Evolutionary conservation across 805 yeast genomes (phyloP).

Genomic region (Candida xyloterini): DNA sequence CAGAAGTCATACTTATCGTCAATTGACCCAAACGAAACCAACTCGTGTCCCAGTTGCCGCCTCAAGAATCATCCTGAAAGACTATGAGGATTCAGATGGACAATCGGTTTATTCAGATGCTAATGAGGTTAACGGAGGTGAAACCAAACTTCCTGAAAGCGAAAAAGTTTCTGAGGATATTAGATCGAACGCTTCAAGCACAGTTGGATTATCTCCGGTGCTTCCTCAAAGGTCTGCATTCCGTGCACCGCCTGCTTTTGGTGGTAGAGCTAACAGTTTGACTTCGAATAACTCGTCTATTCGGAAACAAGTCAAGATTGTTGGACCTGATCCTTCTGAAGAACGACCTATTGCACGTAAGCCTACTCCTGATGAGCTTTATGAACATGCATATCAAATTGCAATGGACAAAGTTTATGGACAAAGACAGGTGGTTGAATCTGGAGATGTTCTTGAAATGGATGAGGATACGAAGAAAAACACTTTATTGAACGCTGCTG

Average conservation of each 20-base stretch:
- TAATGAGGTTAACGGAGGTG: slow-evolving; percentile 12
- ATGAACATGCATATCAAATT: slow-evolving; percentile 50
- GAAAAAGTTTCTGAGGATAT: slow-evolving; percentile 28
- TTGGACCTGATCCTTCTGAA: slow-evolving; percentile 8
- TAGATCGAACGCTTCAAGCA: slow-evolving; percentile 16
- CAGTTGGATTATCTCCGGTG: slow-evolving; percentile 16
- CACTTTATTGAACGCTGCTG: slow-evolving; percentile 23
- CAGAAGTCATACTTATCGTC: slow-evolving; percentile 17
- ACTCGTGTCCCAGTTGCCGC: slow-evolving; percentile 14
- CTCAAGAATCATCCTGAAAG: slow-evolving; percentile 19
- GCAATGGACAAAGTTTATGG: slow-evolving; percentile 60
- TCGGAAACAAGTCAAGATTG: slow-evolving; percentile 26
- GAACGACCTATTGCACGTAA: slow-evolving; percentile 7
- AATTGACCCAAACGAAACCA: slow-evolving; percentile 14
- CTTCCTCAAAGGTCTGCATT: slow-evolving; percentile 15
- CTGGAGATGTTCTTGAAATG: slow-evolving; percentile 12
- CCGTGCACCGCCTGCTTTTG: slow-evolving; percentile 8
- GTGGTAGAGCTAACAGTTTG: slow-evolving; percentile 18
- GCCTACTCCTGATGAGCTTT: slow-evolving; percentile 49
- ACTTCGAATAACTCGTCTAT: slow-evolving; percentile 21
- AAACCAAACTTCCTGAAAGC: slow-evolving; percentile 6
- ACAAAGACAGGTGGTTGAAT: slow-evolving; percentile 2
- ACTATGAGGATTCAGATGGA: slow-evolving; percentile 17
- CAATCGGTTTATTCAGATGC: slow-evolving; percentile 29
- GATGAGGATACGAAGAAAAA: slow-evolving; percentile 29